Base-by-base conservation (phyloP, 441 rosid species). In the Euphorbia corollata region DNA sequence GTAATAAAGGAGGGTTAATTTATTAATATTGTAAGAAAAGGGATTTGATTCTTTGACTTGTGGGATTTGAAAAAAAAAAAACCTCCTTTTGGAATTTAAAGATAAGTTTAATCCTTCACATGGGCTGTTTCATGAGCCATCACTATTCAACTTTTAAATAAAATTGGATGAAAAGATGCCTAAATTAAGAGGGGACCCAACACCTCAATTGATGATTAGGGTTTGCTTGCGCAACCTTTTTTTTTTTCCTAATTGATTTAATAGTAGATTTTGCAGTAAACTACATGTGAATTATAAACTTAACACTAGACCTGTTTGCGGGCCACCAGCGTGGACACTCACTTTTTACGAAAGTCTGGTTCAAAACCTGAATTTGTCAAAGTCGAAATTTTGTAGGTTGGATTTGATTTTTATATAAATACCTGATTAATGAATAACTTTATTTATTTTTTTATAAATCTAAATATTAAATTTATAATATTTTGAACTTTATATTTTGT, bases 11-110 rank as follows among this genome's bases (percentile, higher is more conserved):
- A 8, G 10, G 57, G 23, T 45, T 10, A 36, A 45, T 45, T 45
- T 45, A 11, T 5, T 45, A 11, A 10, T 19, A 19, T 5, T 6
- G 41, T 36, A 36, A 36, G 6, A n/a, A 45, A 78, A 75, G 39
- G 69, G 82, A 74, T 78, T 75, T 77, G 83, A 80, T 77, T 81
- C 78, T 81, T 85, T 85, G 90, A 85, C 87, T 85, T 83, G 76
- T 75, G 83, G 83, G 76, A 73, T 20, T 78, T 73, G 70, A 74
- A 79, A 73, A 76, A 80, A 27, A 27, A 27, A 27, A 27, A 27
- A 27, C 32, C 83, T 78, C 84, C 75, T 83, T 81, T 81, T 83
- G 84, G 83, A 80, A 64, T 81, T 80, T 36, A 75, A 83, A 83
- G 89, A 74, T 73, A 67, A 77, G 75, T 75, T 72, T 36, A 79